phyloP scores from a whole-genome alignment of 495 filamentous ascomycete species.

The Antarctomyces pellizariae region DNA sequence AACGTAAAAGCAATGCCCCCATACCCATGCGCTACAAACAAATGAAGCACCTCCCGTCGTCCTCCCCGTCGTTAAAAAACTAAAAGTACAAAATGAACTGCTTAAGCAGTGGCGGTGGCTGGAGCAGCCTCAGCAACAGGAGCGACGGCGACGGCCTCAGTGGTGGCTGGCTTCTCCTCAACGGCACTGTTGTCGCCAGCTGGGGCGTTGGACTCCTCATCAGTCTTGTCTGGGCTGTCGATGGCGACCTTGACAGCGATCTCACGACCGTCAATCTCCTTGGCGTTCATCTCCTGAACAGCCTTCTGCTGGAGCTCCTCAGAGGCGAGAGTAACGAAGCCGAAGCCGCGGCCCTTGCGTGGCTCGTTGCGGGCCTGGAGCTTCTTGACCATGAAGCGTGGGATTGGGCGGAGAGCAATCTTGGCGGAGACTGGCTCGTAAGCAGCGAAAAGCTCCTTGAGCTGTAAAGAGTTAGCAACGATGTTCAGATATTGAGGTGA shows the following conservation, averaged over 20 bases:
- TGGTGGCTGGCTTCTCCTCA: conserved; percentile 10
- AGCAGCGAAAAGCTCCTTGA: conserved; percentile 81
- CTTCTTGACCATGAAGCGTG: conserved; percentile 99
- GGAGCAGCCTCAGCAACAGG: conserved; percentile 13
- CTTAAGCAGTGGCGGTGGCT: conserved; percentile 15
- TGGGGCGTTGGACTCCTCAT: conserved; percentile 39
- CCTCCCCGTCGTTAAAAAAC: conserved; percentile 12
- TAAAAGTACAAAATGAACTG: conserved; percentile 8
- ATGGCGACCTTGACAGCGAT: conserved; percentile 99
- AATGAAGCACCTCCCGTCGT: conserved; percentile 6
- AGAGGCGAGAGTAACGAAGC: conserved; percentile 85
- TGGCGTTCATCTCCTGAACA: conserved; percentile 93
- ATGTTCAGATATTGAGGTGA: conserved; percentile 1
- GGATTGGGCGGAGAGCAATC: conserved; percentile 94
- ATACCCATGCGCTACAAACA: conserved; percentile 3
- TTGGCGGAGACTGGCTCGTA: conserved; percentile 86
- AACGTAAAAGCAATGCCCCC: conserved; percentile 8
- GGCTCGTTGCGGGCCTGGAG: conserved; percentile 92
- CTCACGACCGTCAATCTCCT: conserved; percentile 93
- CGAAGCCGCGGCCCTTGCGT: conserved; percentile 97
- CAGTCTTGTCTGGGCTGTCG: conserved; percentile 96
- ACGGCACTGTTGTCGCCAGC: too few relatives aligned
- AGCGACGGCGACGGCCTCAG: conserved; percentile 24
- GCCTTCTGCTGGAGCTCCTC: conserved; percentile 96
- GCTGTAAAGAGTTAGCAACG: conserved; percentile 33